Base-by-base conservation (phyloP, 331 rosid genomes). In the Pyrus hybrid region DNA sequence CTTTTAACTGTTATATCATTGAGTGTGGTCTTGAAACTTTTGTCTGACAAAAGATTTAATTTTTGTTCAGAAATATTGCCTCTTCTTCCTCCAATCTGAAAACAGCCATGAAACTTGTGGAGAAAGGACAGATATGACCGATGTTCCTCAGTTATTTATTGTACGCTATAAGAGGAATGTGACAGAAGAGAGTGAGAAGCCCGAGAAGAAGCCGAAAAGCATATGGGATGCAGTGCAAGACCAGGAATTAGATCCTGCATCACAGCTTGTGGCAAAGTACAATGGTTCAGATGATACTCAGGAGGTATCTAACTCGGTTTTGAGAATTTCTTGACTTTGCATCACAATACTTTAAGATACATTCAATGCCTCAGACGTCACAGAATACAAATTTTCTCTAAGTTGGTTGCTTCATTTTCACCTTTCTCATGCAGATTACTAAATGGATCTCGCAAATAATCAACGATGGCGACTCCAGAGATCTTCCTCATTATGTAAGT, bases 221-320 rank as follows among this genome's bases (percentile, higher is more conserved):
- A 30, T 80, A 66, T 88, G 92, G 91, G 93, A 86, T 75, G 51
- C 89, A 11, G 64, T 81, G 26, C 77, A 88, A 54, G 87, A 82
- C 5, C 80, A 80, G 64, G 99, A 92, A 41, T 37, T 81, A 54
- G 97, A 92, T 83, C 91, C 79, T 70, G 92, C 96, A 43, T 85
- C 96, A 72, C 99, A 92, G 83, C 93, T 90, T 72, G 97, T 94
- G 81, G 97, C 97, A 14, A 87, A 82, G 79, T 94, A 90, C 90
- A 90, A 88, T 74, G 99, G 97, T 73, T 82, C 88, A 25, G 80
- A 67, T 79, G 93, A 89, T 66, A 81, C 67, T 76, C 67, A 87
- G 47, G 88, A 94, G 97, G 99, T 92, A 78, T 72, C 71, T 43
- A 72, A 16, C 11, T 71, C 77, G 25, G 56, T 25, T 17, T 58